Evolutionary conservation across 345 rosid species (phyloP), one percentile per base, ranked within the genome.

Genomic region (Murraya koenigii): DNA sequence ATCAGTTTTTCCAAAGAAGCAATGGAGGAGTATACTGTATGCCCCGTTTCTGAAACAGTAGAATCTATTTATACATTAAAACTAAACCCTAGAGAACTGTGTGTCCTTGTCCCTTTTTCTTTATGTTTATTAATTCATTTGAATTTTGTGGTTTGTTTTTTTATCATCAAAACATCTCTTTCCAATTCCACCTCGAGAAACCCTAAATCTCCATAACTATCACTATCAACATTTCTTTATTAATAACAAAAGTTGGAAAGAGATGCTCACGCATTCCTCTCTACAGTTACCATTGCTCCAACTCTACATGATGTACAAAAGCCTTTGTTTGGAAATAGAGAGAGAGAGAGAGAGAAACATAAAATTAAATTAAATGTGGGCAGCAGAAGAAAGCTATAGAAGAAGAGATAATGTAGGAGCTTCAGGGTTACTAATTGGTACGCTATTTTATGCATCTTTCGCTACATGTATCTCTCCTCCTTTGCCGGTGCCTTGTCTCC

Each of bases 401-500:
- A 59, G 77, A 35, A 74, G 73, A 65, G 35, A 65, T 76, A 14
- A 32, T 54, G 72, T 8, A 20, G 26, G 26, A 41, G 71, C 81
- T 83, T 74, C 39, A 25, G 41, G 17, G 72, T 58, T 72, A 20
- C 75, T 78, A 44, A 62, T 74, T 58, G 85, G 80, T 83, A 81
- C 85, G 65, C 78, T 72, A 47, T 80, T 82, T 83, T 72, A 80
- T 78, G 82, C 82, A 78, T 80, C 79, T 77, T 64, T 59, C 58
- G 77, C 62, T 49, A 25, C 7, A 2, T 33, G 22, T 17, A 72
- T 9, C 41, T 41, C 22, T 11, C 72, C 83, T 79, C 49, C 78
- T 77, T 80, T 79, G 75, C 79, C 79, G 87, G 71, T 79, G 49
- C 44, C 68, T 75, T 84, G 89, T 86, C 90, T 67, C 83, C 85